Percentiles rank a stretch among this genome's conserved stretches.
phyloP scores from a whole-genome alignment of 2,329 filamentous ascomycete genomes.

The Fusarium verrucosum region DNA sequence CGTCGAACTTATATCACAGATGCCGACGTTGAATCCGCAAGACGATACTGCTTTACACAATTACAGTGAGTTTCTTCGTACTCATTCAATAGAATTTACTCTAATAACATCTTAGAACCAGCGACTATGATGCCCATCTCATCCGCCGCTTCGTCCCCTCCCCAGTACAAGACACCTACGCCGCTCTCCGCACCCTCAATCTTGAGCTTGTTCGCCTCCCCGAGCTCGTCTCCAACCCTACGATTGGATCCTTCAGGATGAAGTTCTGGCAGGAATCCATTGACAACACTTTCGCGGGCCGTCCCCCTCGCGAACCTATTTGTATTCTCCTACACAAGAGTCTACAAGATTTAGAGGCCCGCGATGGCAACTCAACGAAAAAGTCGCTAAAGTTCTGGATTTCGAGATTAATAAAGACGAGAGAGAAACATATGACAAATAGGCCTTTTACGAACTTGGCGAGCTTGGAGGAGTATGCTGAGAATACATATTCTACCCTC shows the following conservation, averaged over 20 bases:
- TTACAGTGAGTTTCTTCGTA: constrained; percentile 53
- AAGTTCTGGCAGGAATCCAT: constrained; percentile 95
- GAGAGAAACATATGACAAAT: constrained; percentile 85
- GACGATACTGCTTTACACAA: constrained; percentile 64
- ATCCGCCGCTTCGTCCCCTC: constrained; percentile 85
- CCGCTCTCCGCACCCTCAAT: constrained; percentile 91
- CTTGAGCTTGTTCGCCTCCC: constrained; percentile 90
- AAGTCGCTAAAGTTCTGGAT: constrained; percentile 76
- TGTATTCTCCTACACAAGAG: constrained; percentile 83
- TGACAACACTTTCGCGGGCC: constrained; percentile 77
- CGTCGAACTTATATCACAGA: constrained; percentile 59
- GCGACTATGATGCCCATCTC: constrained; percentile 88
- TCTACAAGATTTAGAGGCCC: constrained; percentile 67
- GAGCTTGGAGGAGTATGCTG: constrained; percentile 85
- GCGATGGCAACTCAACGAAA: constrained; percentile 53
- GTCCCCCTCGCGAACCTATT: constrained; percentile 89
- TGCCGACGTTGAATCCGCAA: constrained; percentile 62
- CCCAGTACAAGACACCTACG: constrained; percentile 80
- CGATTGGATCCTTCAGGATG: constrained; percentile 86
- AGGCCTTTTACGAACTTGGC: constrained; percentile 79
- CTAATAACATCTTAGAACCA: constrained; percentile 66
- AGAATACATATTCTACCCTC: constrained; percentile 93
- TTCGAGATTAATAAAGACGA: constrained; percentile 78
- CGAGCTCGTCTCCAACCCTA: constrained; percentile 87
- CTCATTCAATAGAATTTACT: not conserved